Evolutionary conservation across 2,329 filamentous ascomycete species (phyloP).

Genomic region (Trichophaea hybrida): DNA sequence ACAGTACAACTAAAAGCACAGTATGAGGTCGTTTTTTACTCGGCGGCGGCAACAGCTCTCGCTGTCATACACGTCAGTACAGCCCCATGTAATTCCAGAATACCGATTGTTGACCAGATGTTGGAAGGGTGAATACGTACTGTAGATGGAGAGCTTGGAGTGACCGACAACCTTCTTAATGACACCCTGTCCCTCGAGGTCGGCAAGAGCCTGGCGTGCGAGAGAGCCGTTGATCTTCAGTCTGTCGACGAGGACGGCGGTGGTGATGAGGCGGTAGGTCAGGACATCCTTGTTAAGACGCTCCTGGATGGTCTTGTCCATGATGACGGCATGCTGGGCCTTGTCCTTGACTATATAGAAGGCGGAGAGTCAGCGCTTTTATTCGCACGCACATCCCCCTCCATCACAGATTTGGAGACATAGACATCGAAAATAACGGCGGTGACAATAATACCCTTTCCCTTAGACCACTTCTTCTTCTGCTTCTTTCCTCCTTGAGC

Average conservation of each 20-base stretch:
- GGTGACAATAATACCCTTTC: conserved; percentile 35
- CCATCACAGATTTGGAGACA: not conserved
- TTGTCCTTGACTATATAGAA: conserved; percentile 85
- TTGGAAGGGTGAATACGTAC: conserved; percentile 37
- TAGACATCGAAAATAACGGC: conserved; percentile 15
- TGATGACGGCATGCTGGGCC: conserved; percentile 97
- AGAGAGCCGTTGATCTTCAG: conserved; percentile 99
- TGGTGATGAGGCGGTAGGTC: conserved; percentile 98
- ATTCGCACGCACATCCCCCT: conserved; percentile 21
- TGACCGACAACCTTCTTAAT: conserved; percentile 97
- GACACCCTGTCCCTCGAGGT: conserved; percentile 94
- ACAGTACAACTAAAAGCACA: not conserved
- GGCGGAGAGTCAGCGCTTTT: conserved; percentile 34
- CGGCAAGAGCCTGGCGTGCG: conserved; percentile 73
- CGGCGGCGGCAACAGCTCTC: conserved; percentile 6
- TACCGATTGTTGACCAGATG: not conserved
- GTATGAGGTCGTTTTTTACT: not conserved
- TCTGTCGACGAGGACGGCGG: conserved; percentile 95
- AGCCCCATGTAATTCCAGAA: not conserved
- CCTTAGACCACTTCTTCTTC: conserved; percentile 68
- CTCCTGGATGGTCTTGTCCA: conserved; percentile 94
- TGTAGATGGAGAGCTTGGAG: conserved; percentile 98
- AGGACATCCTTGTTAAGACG: conserved; percentile 99
- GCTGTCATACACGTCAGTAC: not conserved
- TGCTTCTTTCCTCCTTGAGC: conserved; percentile 57